Base-by-base conservation (phyloP, 148 eudicot genomes). In the Cornus florida region DNA sequence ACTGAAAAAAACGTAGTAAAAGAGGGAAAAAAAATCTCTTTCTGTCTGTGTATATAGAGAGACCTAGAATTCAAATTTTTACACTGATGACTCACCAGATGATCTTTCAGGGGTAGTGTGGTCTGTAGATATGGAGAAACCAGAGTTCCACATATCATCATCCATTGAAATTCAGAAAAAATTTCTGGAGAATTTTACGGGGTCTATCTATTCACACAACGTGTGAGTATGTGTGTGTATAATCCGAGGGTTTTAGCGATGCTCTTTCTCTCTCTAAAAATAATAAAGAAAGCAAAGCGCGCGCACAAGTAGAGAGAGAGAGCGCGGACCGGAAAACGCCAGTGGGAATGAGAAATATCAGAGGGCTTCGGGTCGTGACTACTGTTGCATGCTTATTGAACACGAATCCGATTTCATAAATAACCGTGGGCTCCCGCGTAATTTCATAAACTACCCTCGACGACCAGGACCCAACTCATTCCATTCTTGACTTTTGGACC, bases 81-180 rank as follows among this genome's bases (percentile, higher is more conserved):
- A n/a, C 38, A 35, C 5, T 35, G 4, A 35, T 35, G 24, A 78
- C 71, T 67, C 48, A 70, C 71, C 75, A 24, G 56, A 62, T 41
- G 56, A 64, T 64, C 11, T 71, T 24, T 79, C 83, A 43, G 74
- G 71, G 75, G 74, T 62, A 79, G 76, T 78, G 56, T 56, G 80
- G 81, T 85, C 81, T 50, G 83, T 71, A 73, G 87, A 80, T 53
- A 83, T 71, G 32, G 86, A 79, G 28, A 71, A 22, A 24, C 72
- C 78, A 77, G 76, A 65, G 77, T 75, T 73, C 83, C 86, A 77
- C 28, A 56, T 74, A 46, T 83, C 76, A 71, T 85, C 81, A 11
- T 79, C 88, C 90, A 88, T 88, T 69, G 75, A 76, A 56, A 46
- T 31, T 77, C 72, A 48, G 43, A 19, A 1, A 28, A 46, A 48